Evolutionary conservation across 805 yeast genomes (phyloP), one percentile per base, ranked within the genome.

Genomic region (Barnettozyma sucrosica): DNA sequence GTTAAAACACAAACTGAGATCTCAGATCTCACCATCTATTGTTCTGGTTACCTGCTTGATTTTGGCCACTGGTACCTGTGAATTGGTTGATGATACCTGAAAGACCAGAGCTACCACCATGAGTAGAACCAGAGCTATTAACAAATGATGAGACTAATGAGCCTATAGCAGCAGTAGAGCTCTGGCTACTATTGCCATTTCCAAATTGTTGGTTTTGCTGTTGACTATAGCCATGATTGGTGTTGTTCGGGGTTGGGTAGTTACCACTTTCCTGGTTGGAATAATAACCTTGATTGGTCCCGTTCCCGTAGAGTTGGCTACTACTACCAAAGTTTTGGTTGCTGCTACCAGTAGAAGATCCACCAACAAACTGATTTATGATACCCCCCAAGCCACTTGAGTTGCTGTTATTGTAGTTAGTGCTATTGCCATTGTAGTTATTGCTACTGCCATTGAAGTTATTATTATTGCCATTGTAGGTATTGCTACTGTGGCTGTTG

Each of bases 1-100:
- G n/a, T n/a, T n/a, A n/a, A n/a, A 4, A 8, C 16, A 11, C 5
- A 28, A 14, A 28, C 3, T 13, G 5, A 28, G n/a, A 28, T 7
- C 7, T 9, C 13, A 4, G 32, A 9, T 14, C 32, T 28, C 13
- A 28, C 32, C 32, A 28, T 28, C 32, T 28, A 28, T 28, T 28
- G 32, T 28, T 33, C 37, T 34, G 23, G 16, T 18, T 34, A 18
- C 37, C 14, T 36, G 16, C 32, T 21, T 34, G 37, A 34, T 32
- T 33, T 19, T 16, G 28, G 24, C 16, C 24, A 14, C 28, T 41
- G 30, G 49, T 47, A 30, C 57, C 54, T 11, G 50, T 51, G 13
- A 49, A 41, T 24, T 45, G 36, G 32, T 49, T 44, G 28, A 48
- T 40, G n/a, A 53, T 36, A 20, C 57, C 54, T 19, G 47, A 33